Percentiles rank a stretch among this genome's conserved stretches.
Evolutionary conservation across 1,284 basidiomycete species (phyloP).

Genomic region (Pterula multifida): DNA sequence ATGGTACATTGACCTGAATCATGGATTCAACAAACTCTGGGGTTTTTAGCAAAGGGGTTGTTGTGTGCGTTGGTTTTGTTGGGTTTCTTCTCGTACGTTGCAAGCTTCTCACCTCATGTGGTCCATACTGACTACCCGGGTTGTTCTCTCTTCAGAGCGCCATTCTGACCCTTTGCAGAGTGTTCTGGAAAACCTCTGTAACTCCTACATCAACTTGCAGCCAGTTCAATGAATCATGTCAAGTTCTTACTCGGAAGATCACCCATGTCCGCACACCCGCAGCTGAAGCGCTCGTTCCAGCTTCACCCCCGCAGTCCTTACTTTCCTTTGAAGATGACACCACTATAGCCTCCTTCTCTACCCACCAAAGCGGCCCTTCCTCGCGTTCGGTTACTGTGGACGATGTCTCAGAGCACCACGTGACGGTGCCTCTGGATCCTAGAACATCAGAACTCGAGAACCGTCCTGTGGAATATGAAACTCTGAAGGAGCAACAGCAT

Average conservation of each 20-base stretch:
- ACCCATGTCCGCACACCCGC: neutral
- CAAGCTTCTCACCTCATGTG: neutral
- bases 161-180: neutral
- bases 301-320: neutral
- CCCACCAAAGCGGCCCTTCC: neutral
- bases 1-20: neutral
- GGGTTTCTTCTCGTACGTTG: neutral
- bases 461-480: neutral
- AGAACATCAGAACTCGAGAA: neutral
- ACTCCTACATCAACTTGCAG: neutral
- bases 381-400: neutral
- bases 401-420: neutral
- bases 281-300: neutral
- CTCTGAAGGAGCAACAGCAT: neutral
- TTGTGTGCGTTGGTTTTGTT: neutral
- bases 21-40: neutral
- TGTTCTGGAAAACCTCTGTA: neutral
- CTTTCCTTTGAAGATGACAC: neutral
- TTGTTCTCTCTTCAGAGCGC: neutral
- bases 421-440: too few species aligned
- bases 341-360: neutral
- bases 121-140: too few species aligned
- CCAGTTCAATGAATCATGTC: neutral
- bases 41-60: neutral
- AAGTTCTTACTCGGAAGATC: neutral